A percentile compares a stretch with the other conserved stretches of the same genome.
Conservation (phyloP, 257 asterid genomes). For the Solanum sparsipilum region DNA sequence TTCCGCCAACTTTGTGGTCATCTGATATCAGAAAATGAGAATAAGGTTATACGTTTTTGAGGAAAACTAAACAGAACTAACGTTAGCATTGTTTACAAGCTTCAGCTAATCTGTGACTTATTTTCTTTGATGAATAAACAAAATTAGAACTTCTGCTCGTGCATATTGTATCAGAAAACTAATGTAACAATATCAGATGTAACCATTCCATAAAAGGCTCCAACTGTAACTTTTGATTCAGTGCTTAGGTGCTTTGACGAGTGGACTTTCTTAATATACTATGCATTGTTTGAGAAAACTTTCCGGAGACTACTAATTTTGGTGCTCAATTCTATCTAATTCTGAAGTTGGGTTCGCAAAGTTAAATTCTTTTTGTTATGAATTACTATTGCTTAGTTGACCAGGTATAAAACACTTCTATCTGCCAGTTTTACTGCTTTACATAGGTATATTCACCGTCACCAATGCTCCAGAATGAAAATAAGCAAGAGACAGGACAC, state of each 20-base stretch:
- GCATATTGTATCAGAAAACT: neutral
- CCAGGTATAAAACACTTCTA: neutral
- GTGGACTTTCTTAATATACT: neutral
- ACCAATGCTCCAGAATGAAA: neutral
- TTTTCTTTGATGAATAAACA: neutral
- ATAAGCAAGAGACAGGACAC: constrained; percentile 12
- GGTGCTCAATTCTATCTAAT: neutral
- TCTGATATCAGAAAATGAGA: constrained; percentile 33
- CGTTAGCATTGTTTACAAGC: neutral
- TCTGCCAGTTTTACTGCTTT: neutral
- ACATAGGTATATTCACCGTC: neutral
- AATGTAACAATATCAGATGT: neutral
- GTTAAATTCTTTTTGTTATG: neutral
- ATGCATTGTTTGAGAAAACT: neutral
- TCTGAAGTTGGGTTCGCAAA: neutral
- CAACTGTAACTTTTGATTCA: neutral
- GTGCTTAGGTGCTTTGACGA: neutral
- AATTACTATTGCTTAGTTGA: neutral
- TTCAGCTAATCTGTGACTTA: neutral
- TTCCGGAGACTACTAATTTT: neutral
- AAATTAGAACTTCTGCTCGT: neutral
- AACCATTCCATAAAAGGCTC: neutral
- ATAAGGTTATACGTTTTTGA: neutral
- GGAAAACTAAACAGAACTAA: neutral
- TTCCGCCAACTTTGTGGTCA: constrained; percentile 75